These are phyloP conservation scores for Monosporascus sp. DNA, from an alignment of 2,329 filamentous ascomycete genomes.

Conservation along the genomic window DNA sequence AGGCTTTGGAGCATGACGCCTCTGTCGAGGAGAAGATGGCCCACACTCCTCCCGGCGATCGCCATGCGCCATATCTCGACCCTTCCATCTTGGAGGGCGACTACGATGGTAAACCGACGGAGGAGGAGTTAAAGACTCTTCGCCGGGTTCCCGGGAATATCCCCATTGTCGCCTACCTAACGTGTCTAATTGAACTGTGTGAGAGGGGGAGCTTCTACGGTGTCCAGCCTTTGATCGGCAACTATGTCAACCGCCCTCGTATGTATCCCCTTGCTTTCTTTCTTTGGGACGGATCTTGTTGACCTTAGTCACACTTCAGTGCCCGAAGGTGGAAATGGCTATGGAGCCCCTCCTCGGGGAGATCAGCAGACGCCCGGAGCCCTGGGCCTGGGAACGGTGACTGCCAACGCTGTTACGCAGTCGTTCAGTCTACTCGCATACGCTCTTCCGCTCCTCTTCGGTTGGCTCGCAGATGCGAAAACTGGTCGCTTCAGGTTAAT, in stretches of 20 bases:
- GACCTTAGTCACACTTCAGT: conserved; percentile 23
- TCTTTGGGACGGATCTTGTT: neutral
- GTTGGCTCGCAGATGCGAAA: conserved; percentile 60
- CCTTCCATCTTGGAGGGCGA: conserved; percentile 19
- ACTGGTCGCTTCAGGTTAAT: conserved; percentile 69
- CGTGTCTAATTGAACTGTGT: too few relatives aligned
- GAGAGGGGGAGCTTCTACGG: conserved; percentile 32
- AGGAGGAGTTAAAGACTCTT: conserved; percentile 35
- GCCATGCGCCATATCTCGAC: conserved; percentile 20
- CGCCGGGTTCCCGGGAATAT: conserved; percentile 41
- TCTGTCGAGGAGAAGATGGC: conserved; percentile 17
- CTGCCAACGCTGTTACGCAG: conserved; percentile 45
- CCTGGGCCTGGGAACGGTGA: conserved; percentile 50
- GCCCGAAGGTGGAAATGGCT: conserved; percentile 43
- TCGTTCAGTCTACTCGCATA: conserved; percentile 55
- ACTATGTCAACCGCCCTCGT: conserved; percentile 54
- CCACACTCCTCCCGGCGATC: conserved; percentile 13
- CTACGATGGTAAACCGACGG: conserved; percentile 36
- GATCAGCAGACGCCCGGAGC: conserved; percentile 50
- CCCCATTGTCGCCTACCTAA: conserved; percentile 47
- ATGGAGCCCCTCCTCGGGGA: conserved; percentile 34
- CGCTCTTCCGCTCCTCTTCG: conserved; percentile 48
- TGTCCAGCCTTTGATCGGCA: conserved; percentile 47
- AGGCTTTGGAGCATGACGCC: conserved; percentile 11
- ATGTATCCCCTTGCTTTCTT: conserved; percentile 1